A percentile compares a stretch with the other conserved stretches of the same genome.
Conservation (phyloP, 345 rosid species). For the Salix caprea region DNA sequence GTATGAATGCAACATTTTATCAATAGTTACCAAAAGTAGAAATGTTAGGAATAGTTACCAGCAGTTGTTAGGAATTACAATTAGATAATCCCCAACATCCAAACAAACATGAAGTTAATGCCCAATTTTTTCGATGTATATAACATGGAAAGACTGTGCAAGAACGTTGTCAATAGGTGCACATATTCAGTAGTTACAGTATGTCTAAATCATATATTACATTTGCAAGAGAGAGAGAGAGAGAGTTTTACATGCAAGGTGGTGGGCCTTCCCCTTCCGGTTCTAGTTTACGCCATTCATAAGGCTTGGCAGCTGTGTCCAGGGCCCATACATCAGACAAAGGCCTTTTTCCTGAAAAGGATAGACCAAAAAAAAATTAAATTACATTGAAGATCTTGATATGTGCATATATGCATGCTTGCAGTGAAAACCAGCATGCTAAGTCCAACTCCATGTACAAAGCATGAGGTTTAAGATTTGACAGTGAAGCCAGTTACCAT, state of each 20-base stretch:
- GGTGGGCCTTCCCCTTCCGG: slow-evolving; percentile 99
- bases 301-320: slow-evolving; percentile 99
- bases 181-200: background rate
- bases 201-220: background rate
- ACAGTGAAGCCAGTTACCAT: slow-evolving; percentile 47
- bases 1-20: background rate
- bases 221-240: background rate
- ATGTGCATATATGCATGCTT: background rate
- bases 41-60: background rate
- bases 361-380: slow-evolving; percentile 7
- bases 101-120: background rate
- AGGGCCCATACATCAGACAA: slow-evolving; percentile 99
- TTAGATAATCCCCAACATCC: background rate
- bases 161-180: background rate
- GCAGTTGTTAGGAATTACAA: background rate
- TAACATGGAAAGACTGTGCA: background rate
- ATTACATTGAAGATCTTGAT: slow-evolving; percentile 7
- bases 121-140: background rate
- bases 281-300: slow-evolving; percentile 99
- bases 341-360: slow-evolving; percentile 78
- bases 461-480: background rate
- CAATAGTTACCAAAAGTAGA: background rate
- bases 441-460: background rate
- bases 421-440: background rate
- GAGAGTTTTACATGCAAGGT: slow-evolving; percentile 80